A percentile compares a stretch with the other conserved stretches of the same genome.
phyloP scores from a whole-genome alignment of 2,329 filamentous ascomycete species.

The Botrytis medusae region DNA sequence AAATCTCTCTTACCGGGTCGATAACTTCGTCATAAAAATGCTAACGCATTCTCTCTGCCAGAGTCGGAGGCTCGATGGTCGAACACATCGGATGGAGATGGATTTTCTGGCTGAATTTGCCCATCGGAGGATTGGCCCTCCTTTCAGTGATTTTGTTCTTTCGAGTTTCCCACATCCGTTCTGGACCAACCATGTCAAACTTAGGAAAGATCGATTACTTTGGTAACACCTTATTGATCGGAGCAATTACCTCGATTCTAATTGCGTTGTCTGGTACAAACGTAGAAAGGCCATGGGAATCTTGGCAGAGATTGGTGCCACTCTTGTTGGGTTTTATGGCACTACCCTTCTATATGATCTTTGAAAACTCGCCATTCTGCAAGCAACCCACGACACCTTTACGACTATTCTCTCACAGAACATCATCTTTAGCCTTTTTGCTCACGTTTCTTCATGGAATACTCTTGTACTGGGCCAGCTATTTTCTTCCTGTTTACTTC shows the following conservation, averaged over 20 bases:
- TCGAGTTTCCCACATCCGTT: constrained; percentile 11
- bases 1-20: background rate
- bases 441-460: constrained; percentile 44
- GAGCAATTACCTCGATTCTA: constrained; percentile 44
- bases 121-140: constrained; percentile 22
- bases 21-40: background rate
- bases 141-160: constrained; percentile 19
- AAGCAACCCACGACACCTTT: constrained; percentile 20
- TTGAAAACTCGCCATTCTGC: constrained; percentile 15
- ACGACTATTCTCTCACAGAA: constrained; percentile 20
- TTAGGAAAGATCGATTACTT: constrained; percentile 45
- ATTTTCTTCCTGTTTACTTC: constrained; percentile 51
- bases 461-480: constrained; percentile 41
- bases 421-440: constrained; percentile 31
- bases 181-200: constrained; percentile 37
- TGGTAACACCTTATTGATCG: constrained; percentile 47
- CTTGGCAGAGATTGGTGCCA: constrained; percentile 35
- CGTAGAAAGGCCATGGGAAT: constrained; percentile 16
- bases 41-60: background rate
- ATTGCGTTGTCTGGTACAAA: constrained; percentile 43
- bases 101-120: constrained; percentile 57
- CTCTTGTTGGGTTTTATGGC: constrained; percentile 38
- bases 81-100: constrained; percentile 29
- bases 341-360: constrained; percentile 38
- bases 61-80: background rate